Base-by-base conservation (phyloP, 768 basidiomycete genomes). In the Epithele typhae region DNA sequence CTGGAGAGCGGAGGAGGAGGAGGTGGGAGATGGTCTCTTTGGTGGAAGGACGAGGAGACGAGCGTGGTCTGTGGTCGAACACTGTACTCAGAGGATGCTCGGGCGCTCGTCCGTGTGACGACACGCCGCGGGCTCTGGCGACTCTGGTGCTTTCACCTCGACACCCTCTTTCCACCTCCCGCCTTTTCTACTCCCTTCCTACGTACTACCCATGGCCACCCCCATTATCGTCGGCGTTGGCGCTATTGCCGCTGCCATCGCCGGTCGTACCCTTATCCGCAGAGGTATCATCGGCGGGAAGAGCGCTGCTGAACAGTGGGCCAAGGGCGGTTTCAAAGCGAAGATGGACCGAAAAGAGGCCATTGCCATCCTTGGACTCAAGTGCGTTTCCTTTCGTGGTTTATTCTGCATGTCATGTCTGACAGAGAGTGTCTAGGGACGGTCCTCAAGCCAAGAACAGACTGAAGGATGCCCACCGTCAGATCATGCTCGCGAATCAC, bases 291-390 rank as follows among this genome's bases (percentile, higher is more conserved):
- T 84, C 53, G 67, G 75, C 22, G 84, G 78, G 11, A 77, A 70
- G 54, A 72, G 70, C 19, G 84, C 76, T 10, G 84, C 83, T 11
- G 85, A 92, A 35, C 78, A 94, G 63, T 98, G 91, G 82, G 83
- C 74, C 15, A 92, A 84, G 67, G 95, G 95, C 46, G 95, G 96
- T 7, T 99, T 99, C 78, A 85, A 82, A 62, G 74, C 81, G 22
- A 96, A 92, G 75, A 98, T 98, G 94, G 95, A 98, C 63, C 76
- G 89, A 57, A 87, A 82, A 51, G 96, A 98, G 70, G 96, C 96
- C 5, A 78, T 92, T 49, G 79, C 82, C 49, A 84, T 99, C 58
- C 78, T 99, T 35, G 95, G 95, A 14, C 73, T 98, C 44, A 95
- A 87, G 96, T 96, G 50, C 55, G 88, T 77, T 25, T 34, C n/a